Base-by-base conservation (phyloP, 1,284 basidiomycete genomes). In the Ganoderma leucocontextum region DNA sequence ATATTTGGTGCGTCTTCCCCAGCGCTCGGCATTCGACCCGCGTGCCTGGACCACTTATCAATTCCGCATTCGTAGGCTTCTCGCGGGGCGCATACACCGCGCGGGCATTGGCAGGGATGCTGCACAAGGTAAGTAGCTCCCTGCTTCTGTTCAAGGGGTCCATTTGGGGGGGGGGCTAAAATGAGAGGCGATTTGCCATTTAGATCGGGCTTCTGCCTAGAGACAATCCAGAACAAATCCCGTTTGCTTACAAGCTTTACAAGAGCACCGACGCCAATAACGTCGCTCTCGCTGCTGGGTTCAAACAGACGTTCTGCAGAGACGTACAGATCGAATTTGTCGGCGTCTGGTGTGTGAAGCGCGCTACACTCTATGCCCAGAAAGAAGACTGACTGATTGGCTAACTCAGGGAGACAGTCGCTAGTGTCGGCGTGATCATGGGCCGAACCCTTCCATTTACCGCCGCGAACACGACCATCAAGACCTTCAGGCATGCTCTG, bases 181-280 rank as follows among this genome's bases (percentile, higher is more conserved):
- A n/a, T 52, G 25, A 2, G 49, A 35, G 22, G 22, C 12, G 12
- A 38, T 17, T 2, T 39, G 25, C 44, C 33, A n/a, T 55, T 36
- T 65, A 84, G 82, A 83, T 89, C 60, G 87, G 88, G 1, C 76
- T 89, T 8, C 80, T 89, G 0, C 85, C 86, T 0, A 78, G 76
- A 41, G 80, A 82, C 72, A 89, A 88, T 68, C 78, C 81, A 36
- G 84, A 88, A 68, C 87, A 89, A 70, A 80, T 89, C 4, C 81
- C 84, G 0, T 87, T 89, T 71, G 88, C 88, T 5, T 90, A 87
- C 79, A 84, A 84, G 62, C 83, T 89, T 77, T 89, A 85, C 78
- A 84, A 81, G 62, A 77, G 80, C 25, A 80, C 82, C 12, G 84
- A 85, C 70, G 74, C 78, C 3, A 70, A 71, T 2, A 85, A 84